Evolutionary conservation across 768 basidiomycete species (phyloP).

Genomic region (Tubosaeta sp.): DNA sequence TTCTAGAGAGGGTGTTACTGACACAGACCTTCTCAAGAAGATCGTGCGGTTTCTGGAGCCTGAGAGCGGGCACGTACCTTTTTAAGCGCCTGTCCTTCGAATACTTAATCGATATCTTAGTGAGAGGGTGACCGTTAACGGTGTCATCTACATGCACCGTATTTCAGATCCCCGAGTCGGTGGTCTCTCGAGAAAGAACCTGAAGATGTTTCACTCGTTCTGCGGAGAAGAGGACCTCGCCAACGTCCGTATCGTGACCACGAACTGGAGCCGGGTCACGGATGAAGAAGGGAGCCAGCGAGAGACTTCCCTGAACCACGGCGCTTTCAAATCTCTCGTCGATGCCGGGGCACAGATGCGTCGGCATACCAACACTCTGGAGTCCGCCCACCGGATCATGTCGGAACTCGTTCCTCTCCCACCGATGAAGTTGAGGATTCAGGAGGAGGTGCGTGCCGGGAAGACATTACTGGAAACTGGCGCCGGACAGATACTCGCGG

Average conservation of each 20-base stretch:
- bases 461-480: conserved; percentile 43
- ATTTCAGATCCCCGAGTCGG: too few species aligned
- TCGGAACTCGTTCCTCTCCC: conserved; percentile 14
- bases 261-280: conserved; percentile 39
- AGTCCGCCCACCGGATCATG: too few species aligned
- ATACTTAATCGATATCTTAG: background rate
- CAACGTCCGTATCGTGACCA: conserved; percentile 46
- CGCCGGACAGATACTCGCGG: conserved; percentile 21
- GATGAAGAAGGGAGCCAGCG: conserved; percentile 24
- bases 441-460: conserved; percentile 41
- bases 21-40: conserved; percentile 19
- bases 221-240: conserved; percentile 40
- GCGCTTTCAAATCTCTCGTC: conserved; percentile 37
- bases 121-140: conserved; percentile 28
- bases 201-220: too few species aligned
- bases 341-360: conserved; percentile 20
- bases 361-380: too few species aligned
- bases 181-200: too few species aligned
- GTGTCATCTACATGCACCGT: conserved; percentile 32
- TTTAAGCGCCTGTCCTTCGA: background rate
- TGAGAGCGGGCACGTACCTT: background rate
- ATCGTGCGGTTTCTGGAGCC: conserved; percentile 8
- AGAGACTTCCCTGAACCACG: conserved; percentile 30
- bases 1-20: conserved; percentile 12
- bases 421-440: conserved; percentile 40